Evolutionary conservation across 257 asterid species (phyloP).

Genomic region (Solanum chaucha): DNA sequence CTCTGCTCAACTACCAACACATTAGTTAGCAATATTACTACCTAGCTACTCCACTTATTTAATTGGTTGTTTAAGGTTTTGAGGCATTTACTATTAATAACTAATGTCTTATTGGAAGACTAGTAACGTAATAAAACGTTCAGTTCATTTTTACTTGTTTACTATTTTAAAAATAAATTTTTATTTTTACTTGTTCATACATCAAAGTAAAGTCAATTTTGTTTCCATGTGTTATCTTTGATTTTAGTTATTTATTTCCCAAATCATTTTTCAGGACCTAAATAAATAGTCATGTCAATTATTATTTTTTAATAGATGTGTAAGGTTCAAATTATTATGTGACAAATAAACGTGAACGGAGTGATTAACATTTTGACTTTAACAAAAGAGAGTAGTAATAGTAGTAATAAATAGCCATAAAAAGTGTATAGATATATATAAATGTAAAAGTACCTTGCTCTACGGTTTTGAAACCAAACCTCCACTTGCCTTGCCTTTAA

Average conservation of each 20-base stretch:
- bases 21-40: not conserved
- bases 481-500: slow-evolving; percentile 78
- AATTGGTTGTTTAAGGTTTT: not conserved
- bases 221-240: not conserved
- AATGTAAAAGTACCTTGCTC: slow-evolving; percentile 54
- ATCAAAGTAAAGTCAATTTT: too few relatives aligned
- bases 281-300: not conserved
- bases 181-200: too few relatives aligned
- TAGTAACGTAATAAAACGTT: not conserved
- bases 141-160: too few relatives aligned
- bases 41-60: not conserved
- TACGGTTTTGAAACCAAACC: slow-evolving; percentile 93
- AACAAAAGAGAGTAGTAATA: not conserved
- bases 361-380: not conserved
- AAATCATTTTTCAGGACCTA: too few relatives aligned
- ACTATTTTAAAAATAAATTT: too few relatives aligned
- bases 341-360: too few relatives aligned
- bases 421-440: not conserved
- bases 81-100: not conserved
- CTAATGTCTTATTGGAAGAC: not conserved
- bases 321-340: too few relatives aligned
- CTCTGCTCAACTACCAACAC: not conserved
- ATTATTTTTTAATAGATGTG: too few relatives aligned
- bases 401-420: not conserved
- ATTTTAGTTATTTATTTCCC: too few relatives aligned